These are phyloP conservation scores for Yamadazyma siamensis DNA, from an alignment of 1,139 yeast genomes.

Conservation along the genomic window DNA sequence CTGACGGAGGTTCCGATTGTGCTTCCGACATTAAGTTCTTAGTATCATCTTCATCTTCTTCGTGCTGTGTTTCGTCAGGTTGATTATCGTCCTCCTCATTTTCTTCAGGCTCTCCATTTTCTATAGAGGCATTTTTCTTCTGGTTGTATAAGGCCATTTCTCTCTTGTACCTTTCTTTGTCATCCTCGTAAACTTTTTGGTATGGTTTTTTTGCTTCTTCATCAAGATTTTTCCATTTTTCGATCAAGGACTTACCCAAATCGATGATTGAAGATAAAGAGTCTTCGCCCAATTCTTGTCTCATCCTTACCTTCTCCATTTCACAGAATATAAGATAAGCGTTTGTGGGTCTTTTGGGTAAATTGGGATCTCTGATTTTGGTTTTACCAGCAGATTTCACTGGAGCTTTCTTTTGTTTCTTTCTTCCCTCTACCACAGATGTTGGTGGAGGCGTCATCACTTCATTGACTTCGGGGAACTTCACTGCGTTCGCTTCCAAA, in stretches of 20 bases:
- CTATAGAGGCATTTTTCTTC: conserved; percentile 21
- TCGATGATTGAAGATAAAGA: conserved; percentile 23
- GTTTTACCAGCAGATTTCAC: conserved; percentile 12
- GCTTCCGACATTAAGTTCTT: conserved; percentile 3
- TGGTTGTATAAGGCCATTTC: conserved; percentile 68
- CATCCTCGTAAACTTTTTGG: conserved; percentile 75
- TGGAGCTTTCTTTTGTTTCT: conserved; percentile 19
- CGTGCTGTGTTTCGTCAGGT: conserved; percentile 5
- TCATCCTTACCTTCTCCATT: conserved; percentile 71
- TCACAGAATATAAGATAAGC: conserved; percentile 89
- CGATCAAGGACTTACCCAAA: conserved; percentile 64
- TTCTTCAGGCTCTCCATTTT: conserved; percentile 15
- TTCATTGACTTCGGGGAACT: conserved; percentile 34
- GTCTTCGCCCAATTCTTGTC: conserved; percentile 23
- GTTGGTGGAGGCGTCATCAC: conserved; percentile 45
- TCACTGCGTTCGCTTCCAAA: conserved; percentile 56
- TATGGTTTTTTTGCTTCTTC: conserved; percentile 74
- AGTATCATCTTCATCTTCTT: conserved; percentile 1
- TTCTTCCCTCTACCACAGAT: conserved; percentile 32
- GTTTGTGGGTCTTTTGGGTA: conserved; percentile 87
- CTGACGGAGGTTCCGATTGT: conserved; percentile 6
- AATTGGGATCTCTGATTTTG: conserved; percentile 65
- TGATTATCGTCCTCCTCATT: conserved; percentile 15
- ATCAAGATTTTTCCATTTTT: conserved; percentile 76
- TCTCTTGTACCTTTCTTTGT: conserved; percentile 66